phyloP scores from a whole-genome alignment of 495 filamentous ascomycete genomes.

The Penicillium cataractarum region DNA sequence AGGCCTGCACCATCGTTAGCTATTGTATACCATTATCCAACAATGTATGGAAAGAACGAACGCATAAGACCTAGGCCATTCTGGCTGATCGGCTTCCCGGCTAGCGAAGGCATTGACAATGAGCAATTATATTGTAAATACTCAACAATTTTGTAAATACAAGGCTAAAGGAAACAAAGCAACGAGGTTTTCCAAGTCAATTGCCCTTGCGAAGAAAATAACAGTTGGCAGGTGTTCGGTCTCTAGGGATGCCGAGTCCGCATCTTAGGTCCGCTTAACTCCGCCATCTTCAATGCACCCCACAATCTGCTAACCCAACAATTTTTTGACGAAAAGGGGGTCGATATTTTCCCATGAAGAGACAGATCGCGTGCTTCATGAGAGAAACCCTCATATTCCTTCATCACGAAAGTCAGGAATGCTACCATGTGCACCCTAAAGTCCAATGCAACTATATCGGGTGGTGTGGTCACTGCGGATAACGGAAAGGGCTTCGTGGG shows the following conservation, averaged over 20 bases:
- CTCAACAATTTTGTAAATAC: background rate
- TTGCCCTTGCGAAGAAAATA: background rate
- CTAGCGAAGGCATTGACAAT: background rate
- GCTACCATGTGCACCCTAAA: background rate
- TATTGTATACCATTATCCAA: background rate
- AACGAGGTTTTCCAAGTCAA: background rate
- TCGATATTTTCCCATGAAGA: background rate
- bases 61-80: background rate
- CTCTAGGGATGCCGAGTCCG: background rate
- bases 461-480: background rate
- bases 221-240: background rate
- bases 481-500: background rate
- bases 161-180: background rate
- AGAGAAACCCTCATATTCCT: background rate
- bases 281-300: background rate
- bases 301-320: background rate
- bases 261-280: conserved; percentile 1
- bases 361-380: background rate
- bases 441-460: background rate
- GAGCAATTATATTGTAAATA: background rate
- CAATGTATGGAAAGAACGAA: background rate
- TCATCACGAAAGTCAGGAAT: background rate
- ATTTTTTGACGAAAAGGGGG: background rate
- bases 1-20: background rate
- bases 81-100: background rate